A percentile compares a stretch with the other conserved stretches of the same genome.
These are phyloP conservation scores for Podosphaera aphanis DNA, from an alignment of 2,329 filamentous ascomycete species.

Conservation along the genomic window DNA sequence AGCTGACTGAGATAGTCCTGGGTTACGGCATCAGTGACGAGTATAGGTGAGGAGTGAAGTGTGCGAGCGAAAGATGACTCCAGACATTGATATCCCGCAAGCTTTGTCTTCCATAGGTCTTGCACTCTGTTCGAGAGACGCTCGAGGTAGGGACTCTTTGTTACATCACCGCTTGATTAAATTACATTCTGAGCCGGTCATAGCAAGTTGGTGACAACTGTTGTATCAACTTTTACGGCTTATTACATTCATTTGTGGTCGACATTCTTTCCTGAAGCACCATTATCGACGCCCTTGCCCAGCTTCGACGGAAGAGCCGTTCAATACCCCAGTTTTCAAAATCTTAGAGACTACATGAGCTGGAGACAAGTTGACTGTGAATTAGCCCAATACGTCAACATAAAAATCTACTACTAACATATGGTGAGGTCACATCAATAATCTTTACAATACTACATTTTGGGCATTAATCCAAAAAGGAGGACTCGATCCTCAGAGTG, in stretches of 20 bases:
- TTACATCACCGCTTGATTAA: background rate
- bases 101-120: conserved; percentile 72
- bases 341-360: conserved; percentile 81
- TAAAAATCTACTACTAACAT: background rate
- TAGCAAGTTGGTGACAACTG: conserved; percentile 74
- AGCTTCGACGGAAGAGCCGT: conserved; percentile 87
- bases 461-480: conserved; percentile 69
- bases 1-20: conserved; percentile 64
- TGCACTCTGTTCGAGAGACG: conserved; percentile 69
- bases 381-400: conserved; percentile 14
- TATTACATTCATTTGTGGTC: conserved; percentile 73
- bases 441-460: conserved; percentile 93
- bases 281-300: conserved; percentile 51
- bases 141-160: conserved; percentile 31
- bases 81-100: conserved; percentile 16
- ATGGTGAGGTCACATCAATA: conserved; percentile 69
- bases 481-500: conserved; percentile 50
- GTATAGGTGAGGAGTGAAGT: conserved; percentile 34
- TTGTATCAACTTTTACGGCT: conserved; percentile 81
- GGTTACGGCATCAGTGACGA: conserved; percentile 92
- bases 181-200: conserved; percentile 4
- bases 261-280: conserved; percentile 45
- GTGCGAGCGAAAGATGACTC: background rate
- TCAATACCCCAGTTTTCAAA: conserved; percentile 59
- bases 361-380: conserved; percentile 93